These are phyloP conservation scores for Chlamydomonas sp. DNA, from an alignment of 139 green algal species.

Conservation along the genomic window DNA sequence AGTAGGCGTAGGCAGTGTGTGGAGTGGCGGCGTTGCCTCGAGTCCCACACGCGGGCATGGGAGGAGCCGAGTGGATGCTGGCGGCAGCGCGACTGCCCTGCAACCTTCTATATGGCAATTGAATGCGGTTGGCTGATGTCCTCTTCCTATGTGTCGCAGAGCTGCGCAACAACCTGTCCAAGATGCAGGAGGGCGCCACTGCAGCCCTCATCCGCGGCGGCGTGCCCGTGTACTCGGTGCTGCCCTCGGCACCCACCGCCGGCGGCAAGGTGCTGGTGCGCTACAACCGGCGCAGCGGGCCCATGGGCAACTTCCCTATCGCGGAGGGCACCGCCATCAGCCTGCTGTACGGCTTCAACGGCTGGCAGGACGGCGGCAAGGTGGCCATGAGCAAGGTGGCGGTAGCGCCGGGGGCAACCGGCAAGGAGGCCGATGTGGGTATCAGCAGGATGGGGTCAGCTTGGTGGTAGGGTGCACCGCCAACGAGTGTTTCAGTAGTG, in stretches of 20 bases:
- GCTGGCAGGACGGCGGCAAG: constrained; percentile 67
- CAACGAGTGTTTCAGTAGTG: too few species aligned
- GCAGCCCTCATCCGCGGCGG: constrained; percentile 12
- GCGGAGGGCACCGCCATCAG: constrained; percentile 38
- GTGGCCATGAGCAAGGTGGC: background rate
- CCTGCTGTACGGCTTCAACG: constrained; percentile 81
- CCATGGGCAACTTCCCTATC: constrained; percentile 51
- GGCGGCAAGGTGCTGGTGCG: constrained; percentile 49
- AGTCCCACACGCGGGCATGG: too few species aligned
- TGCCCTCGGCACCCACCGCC: constrained; percentile 21
- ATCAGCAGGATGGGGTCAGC: background rate
- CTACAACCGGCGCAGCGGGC: constrained; percentile 62
- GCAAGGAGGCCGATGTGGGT: background rate
- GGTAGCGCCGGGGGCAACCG: too few species aligned
- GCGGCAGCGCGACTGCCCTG: too few species aligned
- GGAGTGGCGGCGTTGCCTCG: too few species aligned
- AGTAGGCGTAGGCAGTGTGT: too few species aligned
- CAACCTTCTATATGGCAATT: too few species aligned
- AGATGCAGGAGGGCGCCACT: constrained; percentile 35
- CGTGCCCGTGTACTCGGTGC: constrained; percentile 21
- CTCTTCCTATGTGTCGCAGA: constrained; percentile 5
- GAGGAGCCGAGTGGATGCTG: too few species aligned
- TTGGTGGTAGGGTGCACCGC: too few species aligned
- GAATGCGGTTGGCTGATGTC: too few species aligned
- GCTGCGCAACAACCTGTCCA: constrained; percentile 40